A percentile compares a stretch with the other conserved stretches of the same genome.
Evolutionary conservation across 345 rosid species (phyloP).

Genomic region (Brassica nigra): DNA sequence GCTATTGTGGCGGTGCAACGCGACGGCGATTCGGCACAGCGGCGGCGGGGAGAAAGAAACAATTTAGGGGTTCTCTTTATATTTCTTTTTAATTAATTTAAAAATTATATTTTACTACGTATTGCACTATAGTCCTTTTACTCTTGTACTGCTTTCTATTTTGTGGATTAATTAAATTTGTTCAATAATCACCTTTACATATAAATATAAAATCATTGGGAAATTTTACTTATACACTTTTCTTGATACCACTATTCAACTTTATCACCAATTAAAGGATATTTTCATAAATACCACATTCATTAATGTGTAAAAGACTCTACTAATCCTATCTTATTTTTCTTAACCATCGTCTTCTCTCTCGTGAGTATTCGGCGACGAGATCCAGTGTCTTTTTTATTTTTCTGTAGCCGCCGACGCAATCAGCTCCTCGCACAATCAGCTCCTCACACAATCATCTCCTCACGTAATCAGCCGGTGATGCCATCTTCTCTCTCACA

Average conservation of each 20-base stretch:
- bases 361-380: neutral
- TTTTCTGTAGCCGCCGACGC: no score
- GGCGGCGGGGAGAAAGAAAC: neutral
- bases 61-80: neutral
- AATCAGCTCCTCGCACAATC: neutral
- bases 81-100: neutral
- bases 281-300: neutral
- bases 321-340: no score
- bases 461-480: neutral
- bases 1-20: neutral
- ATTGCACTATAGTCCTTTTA: neutral
- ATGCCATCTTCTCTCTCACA: neutral
- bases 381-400: no score
- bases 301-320: neutral
- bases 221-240: no score
- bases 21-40: neutral
- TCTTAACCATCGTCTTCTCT: neutral
- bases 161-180: no score
- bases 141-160: neutral
- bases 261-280: no score
- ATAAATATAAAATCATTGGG: no score
- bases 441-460: neutral
- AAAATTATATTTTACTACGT: neutral
- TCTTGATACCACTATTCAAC: no score
- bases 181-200: no score